phyloP scores from a whole-genome alignment of 768 basidiomycete genomes.

The Termitomyces sp. region DNA sequence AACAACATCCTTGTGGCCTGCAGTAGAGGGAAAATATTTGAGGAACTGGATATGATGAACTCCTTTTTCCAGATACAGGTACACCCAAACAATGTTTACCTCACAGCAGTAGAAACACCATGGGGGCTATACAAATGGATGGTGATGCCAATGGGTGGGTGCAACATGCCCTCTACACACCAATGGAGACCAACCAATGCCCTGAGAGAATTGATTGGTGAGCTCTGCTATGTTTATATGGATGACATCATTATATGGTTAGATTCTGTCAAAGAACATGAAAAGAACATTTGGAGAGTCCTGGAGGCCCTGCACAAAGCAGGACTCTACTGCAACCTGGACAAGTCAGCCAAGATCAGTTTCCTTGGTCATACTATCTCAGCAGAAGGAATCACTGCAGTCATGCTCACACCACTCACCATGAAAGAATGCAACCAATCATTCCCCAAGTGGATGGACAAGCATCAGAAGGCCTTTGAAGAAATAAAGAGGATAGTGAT shows the following conservation, averaged over 20 bases:
- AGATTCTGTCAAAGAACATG: neutral
- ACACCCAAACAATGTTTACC: neutral
- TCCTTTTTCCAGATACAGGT: neutral
- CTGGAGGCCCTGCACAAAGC: neutral
- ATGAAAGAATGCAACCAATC: no score
- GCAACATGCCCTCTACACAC: neutral
- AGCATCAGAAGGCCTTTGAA: no score
- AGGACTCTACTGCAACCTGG: neutral
- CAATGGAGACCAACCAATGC: neutral
- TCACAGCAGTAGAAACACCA: neutral
- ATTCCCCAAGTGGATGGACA: no score
- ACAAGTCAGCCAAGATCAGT: neutral
- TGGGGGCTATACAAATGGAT: neutral
- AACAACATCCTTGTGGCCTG: neutral
- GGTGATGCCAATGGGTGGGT: neutral
- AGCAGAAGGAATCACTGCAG: neutral
- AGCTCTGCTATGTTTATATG: neutral
- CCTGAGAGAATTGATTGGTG: neutral
- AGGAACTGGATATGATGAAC: neutral
- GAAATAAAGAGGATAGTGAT: no score
- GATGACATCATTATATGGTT: neutral
- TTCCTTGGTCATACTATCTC: neutral
- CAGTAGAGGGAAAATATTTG: neutral
- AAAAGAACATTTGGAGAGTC: neutral
- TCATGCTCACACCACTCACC: neutral